Evolutionary conservation across 2,329 filamentous ascomycete genomes (phyloP), one percentile per base, ranked within the genome.

Genomic region (Pseudogymnoascus pannorum): DNA sequence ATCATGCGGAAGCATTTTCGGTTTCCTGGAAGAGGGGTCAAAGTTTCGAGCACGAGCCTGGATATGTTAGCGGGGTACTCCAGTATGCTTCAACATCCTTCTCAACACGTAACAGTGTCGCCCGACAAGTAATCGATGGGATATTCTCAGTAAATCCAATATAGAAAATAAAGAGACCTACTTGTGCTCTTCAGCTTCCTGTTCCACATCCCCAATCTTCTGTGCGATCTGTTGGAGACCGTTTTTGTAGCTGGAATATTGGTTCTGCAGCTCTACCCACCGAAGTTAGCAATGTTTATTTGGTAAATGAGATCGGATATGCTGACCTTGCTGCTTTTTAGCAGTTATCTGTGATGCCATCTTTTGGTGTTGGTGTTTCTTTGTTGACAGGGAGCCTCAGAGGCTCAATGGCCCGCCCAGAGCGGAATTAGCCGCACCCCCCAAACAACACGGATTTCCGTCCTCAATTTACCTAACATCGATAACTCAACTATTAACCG

Each of bases 1-100:
- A 99, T 95, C 84, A 99, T 91, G 69, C 94, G 92, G 78, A 97
- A 99, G 77, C 93, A 97, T 79, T 97, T 99, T 70, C 94, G 89
- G 67, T 96, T 89, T 66, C 81, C 83, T 1, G 90, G 81, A 22
- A 97, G 83, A 51, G 92, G 92, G 63, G 88, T 83, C 65, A 99
- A 78, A 3, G 93, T 97, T 72, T 97, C 93, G 59, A 97, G 84
- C 33, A 99, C 94, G 67, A 97, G 89, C 76, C 94, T 97, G 68
- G 65, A 54, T 14, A 54, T 54, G 26, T 54, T 54, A 54, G 48
- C 26, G 48, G 26, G 48, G 48, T 54, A 54, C 5, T 31, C 16
- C 9, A 14, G 31, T 12, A 9, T n/a, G 2, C 9, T 12, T 18
- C 48, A 20, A 2, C 48, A 24, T 54, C 48, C 14, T 54, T 20